phyloP scores from a whole-genome alignment of 169 alveolate genomes.

The Plasmodium gaboni region DNA sequence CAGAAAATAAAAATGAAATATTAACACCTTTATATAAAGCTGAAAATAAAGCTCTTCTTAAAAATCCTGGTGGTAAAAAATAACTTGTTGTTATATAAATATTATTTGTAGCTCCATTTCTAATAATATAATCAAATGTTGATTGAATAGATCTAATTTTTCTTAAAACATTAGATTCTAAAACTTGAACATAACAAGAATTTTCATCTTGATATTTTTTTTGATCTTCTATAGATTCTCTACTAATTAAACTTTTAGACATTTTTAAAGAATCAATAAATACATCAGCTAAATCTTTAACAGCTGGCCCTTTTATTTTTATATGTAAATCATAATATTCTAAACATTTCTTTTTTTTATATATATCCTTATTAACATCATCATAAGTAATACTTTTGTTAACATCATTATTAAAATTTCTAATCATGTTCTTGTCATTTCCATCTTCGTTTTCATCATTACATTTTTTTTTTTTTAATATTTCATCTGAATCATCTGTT shows the following conservation, averaged over 20 bases:
- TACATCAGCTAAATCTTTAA: constrained; percentile 82
- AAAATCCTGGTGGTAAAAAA: constrained; percentile 88
- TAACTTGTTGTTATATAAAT: constrained; percentile 87
- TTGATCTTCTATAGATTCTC: constrained; percentile 51
- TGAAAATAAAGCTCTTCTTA: constrained; percentile 82
- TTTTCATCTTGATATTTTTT: constrained; percentile 74
- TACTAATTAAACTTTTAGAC: constrained; percentile 33
- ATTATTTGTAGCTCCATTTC: constrained; percentile 79
- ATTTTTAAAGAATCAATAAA: constrained; percentile 79
- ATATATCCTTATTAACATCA: neutral
- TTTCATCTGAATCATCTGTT: neutral
- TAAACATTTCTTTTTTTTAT: constrained; percentile 62
- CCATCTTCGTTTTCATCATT: neutral
- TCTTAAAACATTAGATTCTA: constrained; percentile 81
- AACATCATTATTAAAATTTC: no score
- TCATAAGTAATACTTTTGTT: constrained; percentile 3
- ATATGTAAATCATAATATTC: constrained; percentile 75
- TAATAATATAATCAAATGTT: constrained; percentile 46
- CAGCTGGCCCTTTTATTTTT: constrained; percentile 80
- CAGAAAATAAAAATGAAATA: constrained; percentile 86
- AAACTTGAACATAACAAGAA: constrained; percentile 81
- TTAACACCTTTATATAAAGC: constrained; percentile 80
- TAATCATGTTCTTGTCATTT: neutral
- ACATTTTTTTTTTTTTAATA: neutral
- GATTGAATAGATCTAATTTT: constrained; percentile 80